A percentile compares a stretch with the other conserved stretches of the same genome.
phyloP scores from a whole-genome alignment of 495 filamentous ascomycete species.

The Aspergillus ellipticus region DNA sequence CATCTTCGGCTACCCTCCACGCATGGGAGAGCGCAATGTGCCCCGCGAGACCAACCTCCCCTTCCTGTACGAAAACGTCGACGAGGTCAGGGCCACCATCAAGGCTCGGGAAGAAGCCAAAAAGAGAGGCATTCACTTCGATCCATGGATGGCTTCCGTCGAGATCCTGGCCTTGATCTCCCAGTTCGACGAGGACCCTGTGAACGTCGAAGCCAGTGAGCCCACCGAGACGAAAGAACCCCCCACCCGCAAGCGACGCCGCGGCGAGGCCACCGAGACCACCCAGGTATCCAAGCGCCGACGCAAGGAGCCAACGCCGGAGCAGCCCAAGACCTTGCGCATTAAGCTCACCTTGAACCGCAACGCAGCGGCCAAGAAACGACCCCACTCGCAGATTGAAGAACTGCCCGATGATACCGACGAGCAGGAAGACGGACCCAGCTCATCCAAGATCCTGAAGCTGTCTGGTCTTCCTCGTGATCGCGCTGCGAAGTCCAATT shows the following conservation, averaged over 20 bases:
- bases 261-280: conserved; percentile 1
- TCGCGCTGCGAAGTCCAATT: background rate
- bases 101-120: conserved; percentile 19
- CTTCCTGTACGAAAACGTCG: conserved; percentile 18
- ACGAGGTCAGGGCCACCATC: conserved; percentile 18
- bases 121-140: conserved; percentile 11
- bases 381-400: conserved; percentile 16
- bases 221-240: background rate
- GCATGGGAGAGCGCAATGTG: conserved; percentile 38
- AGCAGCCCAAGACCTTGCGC: conserved; percentile 7
- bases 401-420: background rate
- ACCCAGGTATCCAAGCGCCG: conserved; percentile 12
- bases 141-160: conserved; percentile 12
- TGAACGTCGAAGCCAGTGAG: background rate
- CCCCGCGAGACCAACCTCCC: conserved; percentile 14
- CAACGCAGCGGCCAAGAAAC: conserved; percentile 12
- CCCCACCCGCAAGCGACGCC: conserved; percentile 15
- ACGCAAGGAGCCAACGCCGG: conserved; percentile 8
- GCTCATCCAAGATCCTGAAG: conserved; percentile 9
- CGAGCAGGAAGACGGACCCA: background rate
- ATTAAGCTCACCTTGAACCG: conserved; percentile 10
- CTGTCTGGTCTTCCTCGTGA: background rate
- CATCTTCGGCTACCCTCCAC: conserved; percentile 38
- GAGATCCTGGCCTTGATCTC: conserved; percentile 16
- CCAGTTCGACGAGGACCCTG: conserved; percentile 9